These are phyloP conservation scores for Huiozyma naganishii DNA, from an alignment of 805 yeast species.

Conservation along the genomic window DNA sequence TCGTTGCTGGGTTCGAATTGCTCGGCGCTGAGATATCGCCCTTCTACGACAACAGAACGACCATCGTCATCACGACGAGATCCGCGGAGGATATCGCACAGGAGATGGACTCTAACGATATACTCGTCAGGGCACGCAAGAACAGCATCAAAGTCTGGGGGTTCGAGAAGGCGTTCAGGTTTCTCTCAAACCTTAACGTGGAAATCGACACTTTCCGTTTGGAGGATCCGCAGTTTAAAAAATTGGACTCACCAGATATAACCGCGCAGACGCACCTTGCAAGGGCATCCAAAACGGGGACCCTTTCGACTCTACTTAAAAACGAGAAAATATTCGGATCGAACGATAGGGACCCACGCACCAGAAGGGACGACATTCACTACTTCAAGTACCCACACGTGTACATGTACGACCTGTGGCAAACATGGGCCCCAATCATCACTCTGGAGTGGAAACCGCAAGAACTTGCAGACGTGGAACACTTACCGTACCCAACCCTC, in stretches of 20 bases:
- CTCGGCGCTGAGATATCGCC: constrained; percentile 49
- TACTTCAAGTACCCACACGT: constrained; percentile 69
- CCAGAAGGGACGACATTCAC: constrained; percentile 73
- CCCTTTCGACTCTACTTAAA: constrained; percentile 53
- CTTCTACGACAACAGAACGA: constrained; percentile 50
- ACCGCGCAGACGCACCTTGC: too few relatives aligned
- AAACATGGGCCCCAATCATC: constrained; percentile 69
- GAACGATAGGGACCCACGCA: constrained; percentile 77
- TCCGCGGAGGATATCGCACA: constrained; percentile 28
- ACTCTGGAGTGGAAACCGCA: constrained; percentile 65
- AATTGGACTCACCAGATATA: too few relatives aligned
- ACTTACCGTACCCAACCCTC: constrained; percentile 26
- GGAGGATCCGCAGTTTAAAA: constrained; percentile 13
- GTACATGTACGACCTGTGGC: constrained; percentile 71
- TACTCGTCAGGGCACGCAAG: constrained; percentile 49
- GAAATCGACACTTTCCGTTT: constrained; percentile 22
- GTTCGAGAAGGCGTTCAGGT: constrained; percentile 72
- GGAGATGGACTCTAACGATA: constrained; percentile 44
- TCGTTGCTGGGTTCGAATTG: constrained; percentile 25
- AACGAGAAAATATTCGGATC: constrained; percentile 84
- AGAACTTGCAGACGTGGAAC: constrained; percentile 27
- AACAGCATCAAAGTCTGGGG: constrained; percentile 77
- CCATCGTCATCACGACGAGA: constrained; percentile 71
- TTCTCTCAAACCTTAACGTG: constrained; percentile 54
- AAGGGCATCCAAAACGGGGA: constrained; percentile 3